Percentiles rank a stretch among this genome's conserved stretches.
These are phyloP conservation scores for Flaveria brownii DNA, from an alignment of 129 eudicot species.

Conservation along the genomic window DNA sequence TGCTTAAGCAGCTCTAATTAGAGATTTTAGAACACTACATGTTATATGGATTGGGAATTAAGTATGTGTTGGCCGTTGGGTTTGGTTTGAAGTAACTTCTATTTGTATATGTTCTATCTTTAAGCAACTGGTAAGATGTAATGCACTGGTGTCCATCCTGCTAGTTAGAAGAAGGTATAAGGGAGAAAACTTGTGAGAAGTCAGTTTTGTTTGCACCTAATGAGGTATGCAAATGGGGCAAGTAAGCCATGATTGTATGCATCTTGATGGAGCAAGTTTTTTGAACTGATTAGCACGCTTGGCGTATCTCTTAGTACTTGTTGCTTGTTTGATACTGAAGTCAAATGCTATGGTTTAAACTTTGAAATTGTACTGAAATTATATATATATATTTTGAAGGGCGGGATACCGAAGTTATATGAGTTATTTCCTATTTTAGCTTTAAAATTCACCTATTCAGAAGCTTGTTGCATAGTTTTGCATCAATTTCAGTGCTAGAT, in stretches of 20 bases:
- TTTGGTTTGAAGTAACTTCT: background rate
- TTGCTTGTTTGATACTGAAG: background rate
- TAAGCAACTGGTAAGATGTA: background rate
- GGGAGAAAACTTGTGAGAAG: background rate
- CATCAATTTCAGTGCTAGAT: background rate
- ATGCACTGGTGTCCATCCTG: background rate
- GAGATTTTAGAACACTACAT: background rate
- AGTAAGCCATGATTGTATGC: conserved; percentile 3
- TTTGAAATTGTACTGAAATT: too few relatives aligned
- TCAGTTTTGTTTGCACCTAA: background rate
- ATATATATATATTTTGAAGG: too few relatives aligned
- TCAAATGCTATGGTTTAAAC: too few relatives aligned
- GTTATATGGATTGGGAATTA: conserved; percentile 1
- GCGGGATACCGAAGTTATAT: background rate
- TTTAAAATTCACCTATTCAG: background rate
- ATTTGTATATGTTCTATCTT: background rate
- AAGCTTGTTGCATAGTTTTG: conserved; percentile 1
- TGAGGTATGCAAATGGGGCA: background rate
- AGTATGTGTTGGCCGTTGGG: background rate
- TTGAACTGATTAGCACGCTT: too few relatives aligned
- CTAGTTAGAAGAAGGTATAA: conserved; percentile 12
- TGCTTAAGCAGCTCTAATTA: background rate
- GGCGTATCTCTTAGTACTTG: background rate
- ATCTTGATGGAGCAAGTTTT: background rate
- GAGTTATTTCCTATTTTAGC: background rate